phyloP scores from a whole-genome alignment of 106 monocot species.

The Dioscorea dumetorum region DNA sequence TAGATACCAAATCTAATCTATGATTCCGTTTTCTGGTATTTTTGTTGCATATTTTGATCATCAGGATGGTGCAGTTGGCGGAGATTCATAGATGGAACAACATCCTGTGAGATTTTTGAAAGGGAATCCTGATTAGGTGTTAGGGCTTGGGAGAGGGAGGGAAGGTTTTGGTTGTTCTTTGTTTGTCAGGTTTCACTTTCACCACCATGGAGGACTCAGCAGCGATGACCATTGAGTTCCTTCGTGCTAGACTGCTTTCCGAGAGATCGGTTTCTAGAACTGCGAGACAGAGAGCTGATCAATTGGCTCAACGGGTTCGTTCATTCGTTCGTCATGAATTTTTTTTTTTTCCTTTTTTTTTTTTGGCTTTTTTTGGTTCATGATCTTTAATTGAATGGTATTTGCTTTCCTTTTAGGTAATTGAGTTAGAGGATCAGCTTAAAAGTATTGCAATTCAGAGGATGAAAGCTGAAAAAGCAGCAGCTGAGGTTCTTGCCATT shows the following conservation, averaged over 20 bases:
- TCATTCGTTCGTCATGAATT: conserved; percentile 27
- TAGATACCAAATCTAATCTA: too few relatives aligned
- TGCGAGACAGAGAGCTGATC: conserved; percentile 80
- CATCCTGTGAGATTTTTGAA: too few relatives aligned
- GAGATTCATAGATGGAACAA: too few relatives aligned
- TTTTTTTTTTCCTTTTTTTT: neutral
- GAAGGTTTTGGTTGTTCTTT: too few relatives aligned
- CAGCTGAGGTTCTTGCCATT: conserved; percentile 68
- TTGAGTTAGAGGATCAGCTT: conserved; percentile 82
- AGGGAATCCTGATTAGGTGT: too few relatives aligned
- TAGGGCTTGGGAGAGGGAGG: too few relatives aligned
- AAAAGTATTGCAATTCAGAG: conserved; percentile 58
- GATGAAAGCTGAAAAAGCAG: conserved; percentile 84
- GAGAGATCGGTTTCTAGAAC: conserved; percentile 87
- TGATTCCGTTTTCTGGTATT: too few relatives aligned
- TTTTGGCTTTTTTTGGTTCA: neutral
- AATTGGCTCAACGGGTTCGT: conserved; percentile 77
- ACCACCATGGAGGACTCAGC: conserved; percentile 57
- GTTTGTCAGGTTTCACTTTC: too few relatives aligned
- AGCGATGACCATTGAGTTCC: conserved; percentile 86
- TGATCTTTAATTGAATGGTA: neutral
- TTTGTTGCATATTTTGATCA: too few relatives aligned
- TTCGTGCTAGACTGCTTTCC: conserved; percentile 90
- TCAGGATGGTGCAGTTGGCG: too few relatives aligned
- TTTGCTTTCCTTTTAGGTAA: conserved; percentile 38